Base-by-base conservation (phyloP, 257 asterid genomes). In the Avicennia marina region DNA sequence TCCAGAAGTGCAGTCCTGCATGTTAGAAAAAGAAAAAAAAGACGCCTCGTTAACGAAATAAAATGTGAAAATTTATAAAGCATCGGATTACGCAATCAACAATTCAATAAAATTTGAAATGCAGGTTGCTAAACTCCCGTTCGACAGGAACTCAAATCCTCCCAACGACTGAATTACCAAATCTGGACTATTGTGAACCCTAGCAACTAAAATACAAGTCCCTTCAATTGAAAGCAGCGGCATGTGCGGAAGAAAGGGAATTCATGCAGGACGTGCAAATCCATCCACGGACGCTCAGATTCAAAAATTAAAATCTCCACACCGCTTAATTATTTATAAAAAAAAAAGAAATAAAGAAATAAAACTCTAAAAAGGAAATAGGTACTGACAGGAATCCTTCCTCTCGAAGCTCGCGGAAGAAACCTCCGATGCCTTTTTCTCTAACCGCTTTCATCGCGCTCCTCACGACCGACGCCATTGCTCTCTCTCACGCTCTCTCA, bases 381-480 rank as follows among this genome's bases (percentile, higher is more conserved):
- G 15, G 45, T 4, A 72, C 95, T 40, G 16, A 89, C 97, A 76
- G 33, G 75, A 64, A 93, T 78, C 99, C 99, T 80, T 84, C 96
- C 15, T 79, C 67, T 21, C 82, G 72, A 50, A 89, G 74, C 80
- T 78, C 97, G 29, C 82, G 75, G 46, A 82, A 40, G 76, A 75
- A 82, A 41, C 73, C 89, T 47, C 78, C 72, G n/a, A 93, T 18
- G 63, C 99, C 99, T 52, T 84, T 93, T 49, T 93, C 95, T 58
- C 63, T 84, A 65, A 93, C 78, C 50, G 79, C 70, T 54, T 75
- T 84, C 68, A 91, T 42, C 69, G 80, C 91, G 68, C 77, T 70
- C 72, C 86, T 82, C 72, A 86, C 74, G 53, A 82, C 82, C 67
- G 89, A 80, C 57, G 90, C 96, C 96, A 90, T 77, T 50, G 60